Evolutionary conservation across 176 grass and related monocot genomes (phyloP), one percentile per base, ranked within the genome.

Genomic region (Stipa capillata): DNA sequence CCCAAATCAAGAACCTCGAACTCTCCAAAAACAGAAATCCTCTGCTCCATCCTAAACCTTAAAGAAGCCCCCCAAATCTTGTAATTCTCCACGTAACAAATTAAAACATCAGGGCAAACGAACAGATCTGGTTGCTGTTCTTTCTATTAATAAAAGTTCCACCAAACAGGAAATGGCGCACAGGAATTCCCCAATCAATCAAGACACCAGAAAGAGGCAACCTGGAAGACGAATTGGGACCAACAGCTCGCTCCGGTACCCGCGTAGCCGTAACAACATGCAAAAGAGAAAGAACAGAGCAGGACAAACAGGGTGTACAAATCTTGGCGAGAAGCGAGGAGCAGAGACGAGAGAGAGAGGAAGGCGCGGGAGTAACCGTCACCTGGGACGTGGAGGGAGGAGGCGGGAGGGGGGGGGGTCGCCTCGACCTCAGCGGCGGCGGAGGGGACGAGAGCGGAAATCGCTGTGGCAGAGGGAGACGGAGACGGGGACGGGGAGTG

Each of bases 91-190:
- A 7, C 2, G 5, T 21, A 69, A 29, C 51, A 34, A 14, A 10
- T 36, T 12, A 43, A 50, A 65, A 40, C 29, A 16, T 3, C 55
- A 18, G 7, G 21, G 13, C 10, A 45, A 55, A 24, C 67, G 8
- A 70, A 15, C 87, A 85, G 87, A 89, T 89, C 82, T 81, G 78
- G 40, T 0, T n/a, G 63, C 31, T 29, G 24, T 5, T 5, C 50
- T 32, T 54, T 6, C 65, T 14, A 6, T 20, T 17, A 0, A 25
- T 35, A 5, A 12, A 73, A 15, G 18, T 23, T 34, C 10, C 50
- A 53, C 28, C 72, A 0, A 68, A 84, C 27, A 17, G 14, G 9
- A 35, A 16, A 53, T 28, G 44, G 53, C 45, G 29, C 40, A 0
- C 49, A 20, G n/a, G 58, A 76, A 75, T 53, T 69, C 62, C 59